phyloP scores from a whole-genome alignment of 371 early-diverging fungal genomes.

The Lichtheimia ramosa region DNA sequence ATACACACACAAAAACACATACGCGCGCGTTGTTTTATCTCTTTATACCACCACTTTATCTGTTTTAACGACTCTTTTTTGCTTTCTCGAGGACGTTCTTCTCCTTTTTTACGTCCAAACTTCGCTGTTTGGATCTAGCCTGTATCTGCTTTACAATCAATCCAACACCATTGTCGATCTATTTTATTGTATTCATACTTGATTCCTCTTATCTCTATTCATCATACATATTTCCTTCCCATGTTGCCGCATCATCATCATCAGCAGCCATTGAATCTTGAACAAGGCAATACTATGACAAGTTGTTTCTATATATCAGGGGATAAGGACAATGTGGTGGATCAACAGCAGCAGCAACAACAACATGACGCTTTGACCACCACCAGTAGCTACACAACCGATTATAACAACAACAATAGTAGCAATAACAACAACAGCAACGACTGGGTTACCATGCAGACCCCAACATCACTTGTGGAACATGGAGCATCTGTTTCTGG shows the following conservation, averaged over 20 bases:
- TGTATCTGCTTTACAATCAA: conserved; percentile 9
- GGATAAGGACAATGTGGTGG: too few species aligned
- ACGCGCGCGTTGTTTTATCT: too few species aligned
- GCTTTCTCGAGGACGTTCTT: neutral
- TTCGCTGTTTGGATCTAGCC: conserved; percentile 11
- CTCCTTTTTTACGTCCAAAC: conserved; percentile 10
- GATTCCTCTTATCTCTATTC: conserved; percentile 9
- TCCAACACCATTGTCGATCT: conserved; percentile 2
- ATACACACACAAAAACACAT: too few species aligned
- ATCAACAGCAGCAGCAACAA: conserved; percentile 1
- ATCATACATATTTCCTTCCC: conserved; percentile 1
- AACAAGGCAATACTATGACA: conserved; percentile 3
- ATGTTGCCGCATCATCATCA: neutral
- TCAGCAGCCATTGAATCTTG: neutral
- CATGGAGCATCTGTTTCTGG: neutral
- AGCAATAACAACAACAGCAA: neutral
- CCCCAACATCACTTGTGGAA: neutral
- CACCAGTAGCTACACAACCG: neutral
- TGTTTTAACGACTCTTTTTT: neutral
- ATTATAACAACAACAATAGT: conserved; percentile 1
- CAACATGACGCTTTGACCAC: conserved; percentile 10
- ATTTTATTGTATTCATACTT: conserved; percentile 7
- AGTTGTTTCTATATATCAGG: neutral
- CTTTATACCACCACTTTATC: neutral
- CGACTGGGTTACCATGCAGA: neutral